A percentile compares a stretch with the other conserved stretches of the same genome.
Conservation (phyloP, 73 alveolate species). For the Paramecium sexaurelia region DNA sequence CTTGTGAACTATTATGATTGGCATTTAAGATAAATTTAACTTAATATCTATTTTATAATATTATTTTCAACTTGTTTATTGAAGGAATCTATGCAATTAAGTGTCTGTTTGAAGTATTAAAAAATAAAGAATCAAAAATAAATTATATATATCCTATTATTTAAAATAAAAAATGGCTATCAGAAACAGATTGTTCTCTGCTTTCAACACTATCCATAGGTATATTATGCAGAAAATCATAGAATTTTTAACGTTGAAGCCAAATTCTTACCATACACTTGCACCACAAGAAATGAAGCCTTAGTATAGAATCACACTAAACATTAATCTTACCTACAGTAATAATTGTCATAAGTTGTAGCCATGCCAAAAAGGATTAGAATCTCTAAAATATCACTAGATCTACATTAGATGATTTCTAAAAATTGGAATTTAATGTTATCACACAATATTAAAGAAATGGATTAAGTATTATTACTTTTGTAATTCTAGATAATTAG, state of each 20-base stretch:
- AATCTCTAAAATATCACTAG: not conserved
- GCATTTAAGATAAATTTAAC: too few relatives aligned
- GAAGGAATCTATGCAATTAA: too few relatives aligned
- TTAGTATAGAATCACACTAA: not conserved
- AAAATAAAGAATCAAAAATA: not conserved
- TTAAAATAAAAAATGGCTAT: slow-evolving; percentile 43
- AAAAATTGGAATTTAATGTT: slow-evolving; percentile 5
- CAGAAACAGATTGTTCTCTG: slow-evolving; percentile 5
- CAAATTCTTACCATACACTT: slow-evolving; percentile 13
- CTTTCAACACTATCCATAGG: slow-evolving; percentile 11
- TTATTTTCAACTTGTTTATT: too few relatives aligned
- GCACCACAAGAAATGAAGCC: slow-evolving; percentile 7
- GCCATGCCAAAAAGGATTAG: not conserved
- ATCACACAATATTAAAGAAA: not conserved
- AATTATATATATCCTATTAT: not conserved
- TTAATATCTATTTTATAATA: too few relatives aligned
- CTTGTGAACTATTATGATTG: too few relatives aligned
- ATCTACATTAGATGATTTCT: slow-evolving; percentile 17
- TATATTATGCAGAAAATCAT: not conserved
- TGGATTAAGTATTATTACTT: slow-evolving; percentile 3
- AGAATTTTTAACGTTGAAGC: not conserved
- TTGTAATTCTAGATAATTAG: not conserved
- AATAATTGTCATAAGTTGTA: not conserved
- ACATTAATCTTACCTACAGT: not conserved
- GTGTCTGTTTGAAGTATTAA: too few relatives aligned